Conservation (phyloP, 2,329 filamentous ascomycete genomes). For the Nigrospora sphaerica region DNA sequence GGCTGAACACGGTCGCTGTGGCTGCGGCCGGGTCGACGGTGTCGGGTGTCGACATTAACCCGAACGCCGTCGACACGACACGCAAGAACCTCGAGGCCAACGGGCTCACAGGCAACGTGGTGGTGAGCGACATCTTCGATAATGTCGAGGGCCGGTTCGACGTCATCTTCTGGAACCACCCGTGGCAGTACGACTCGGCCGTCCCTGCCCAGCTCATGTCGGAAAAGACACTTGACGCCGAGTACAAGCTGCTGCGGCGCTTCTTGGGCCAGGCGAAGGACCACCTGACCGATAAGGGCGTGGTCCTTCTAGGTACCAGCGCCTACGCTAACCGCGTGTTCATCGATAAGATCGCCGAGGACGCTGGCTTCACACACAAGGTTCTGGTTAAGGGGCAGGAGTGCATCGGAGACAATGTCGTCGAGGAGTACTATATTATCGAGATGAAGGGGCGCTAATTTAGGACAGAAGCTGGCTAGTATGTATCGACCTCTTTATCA, state of each 20-base stretch:
- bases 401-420: neutral
- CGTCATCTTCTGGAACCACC: neutral
- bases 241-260: neutral
- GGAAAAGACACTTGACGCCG: neutral
- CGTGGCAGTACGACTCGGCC: neutral
- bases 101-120: neutral
- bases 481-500: too few species aligned
- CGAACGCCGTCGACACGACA: neutral
- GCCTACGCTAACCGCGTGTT: neutral
- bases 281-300: neutral
- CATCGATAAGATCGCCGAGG: neutral
- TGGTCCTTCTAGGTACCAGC: neutral
- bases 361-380: neutral
- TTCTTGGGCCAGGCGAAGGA: neutral
- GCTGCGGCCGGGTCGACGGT: neutral
- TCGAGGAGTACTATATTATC: neutral
- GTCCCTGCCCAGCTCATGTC: neutral
- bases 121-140: neutral
- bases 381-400: neutral
- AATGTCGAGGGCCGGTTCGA: neutral
- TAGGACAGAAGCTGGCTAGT: neutral
- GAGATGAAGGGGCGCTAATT: neutral
- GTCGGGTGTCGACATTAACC: neutral
- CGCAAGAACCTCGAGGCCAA: neutral
- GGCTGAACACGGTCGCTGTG: neutral